Evolutionary conservation across 768 basidiomycete species (phyloP).

Genomic region (Cystofilobasidium macerans): DNA sequence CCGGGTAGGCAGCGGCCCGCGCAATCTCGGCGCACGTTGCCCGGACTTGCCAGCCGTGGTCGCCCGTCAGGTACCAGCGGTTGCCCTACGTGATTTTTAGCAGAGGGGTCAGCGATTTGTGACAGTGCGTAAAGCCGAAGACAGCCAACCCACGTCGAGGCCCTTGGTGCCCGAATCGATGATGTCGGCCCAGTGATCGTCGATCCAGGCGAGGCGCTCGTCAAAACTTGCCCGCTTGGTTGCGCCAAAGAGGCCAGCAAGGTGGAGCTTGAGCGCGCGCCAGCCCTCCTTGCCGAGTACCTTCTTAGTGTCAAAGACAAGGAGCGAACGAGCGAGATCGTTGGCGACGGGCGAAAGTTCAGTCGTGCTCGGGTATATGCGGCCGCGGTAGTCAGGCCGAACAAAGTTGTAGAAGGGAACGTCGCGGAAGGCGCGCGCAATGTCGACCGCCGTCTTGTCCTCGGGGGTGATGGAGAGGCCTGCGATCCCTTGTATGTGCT

Average conservation of each 20-base stretch:
- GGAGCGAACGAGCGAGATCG: conserved; percentile 70
- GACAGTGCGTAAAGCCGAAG: background rate
- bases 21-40: conserved; percentile 84
- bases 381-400: conserved; percentile 93
- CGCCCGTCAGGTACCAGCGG: conserved; percentile 81
- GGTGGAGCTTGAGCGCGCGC: conserved; percentile 89
- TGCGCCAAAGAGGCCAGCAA: conserved; percentile 82
- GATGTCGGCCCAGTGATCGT: conserved; percentile 61
- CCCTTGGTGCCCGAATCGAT: conserved; percentile 74
- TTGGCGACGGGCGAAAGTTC: conserved; percentile 93
- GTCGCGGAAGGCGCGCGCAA: conserved; percentile 69
- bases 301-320: conserved; percentile 68
- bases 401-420: conserved; percentile 82
- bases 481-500: conserved; percentile 57
- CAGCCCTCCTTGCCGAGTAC: conserved; percentile 74
- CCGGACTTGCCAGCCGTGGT: conserved; percentile 96
- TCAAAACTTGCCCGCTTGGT: conserved; percentile 83
- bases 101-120: background rate
- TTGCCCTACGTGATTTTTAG: conserved; percentile 44
- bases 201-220: conserved; percentile 72
- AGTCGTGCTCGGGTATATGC: conserved; percentile 91
- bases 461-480: conserved; percentile 65
- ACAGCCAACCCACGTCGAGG: conserved; percentile 47
- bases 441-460: conserved; percentile 65
- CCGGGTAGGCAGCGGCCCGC: conserved; percentile 59